These are phyloP conservation scores for Phialophora macrospora DNA, from an alignment of 2,329 filamentous ascomycete species.

Conservation along the genomic window DNA sequence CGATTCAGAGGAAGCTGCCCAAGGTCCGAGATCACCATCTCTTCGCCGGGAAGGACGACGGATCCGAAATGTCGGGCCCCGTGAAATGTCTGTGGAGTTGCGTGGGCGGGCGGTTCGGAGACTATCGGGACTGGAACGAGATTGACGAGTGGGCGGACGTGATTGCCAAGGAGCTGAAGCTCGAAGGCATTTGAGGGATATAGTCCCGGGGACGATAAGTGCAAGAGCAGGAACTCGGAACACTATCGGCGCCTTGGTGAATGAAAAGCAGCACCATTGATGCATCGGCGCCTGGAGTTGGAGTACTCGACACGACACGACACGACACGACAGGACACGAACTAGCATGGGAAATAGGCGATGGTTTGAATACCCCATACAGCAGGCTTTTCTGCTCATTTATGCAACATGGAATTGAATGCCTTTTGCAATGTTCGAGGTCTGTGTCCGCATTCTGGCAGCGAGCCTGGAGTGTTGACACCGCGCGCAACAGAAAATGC, in stretches of 20 bases:
- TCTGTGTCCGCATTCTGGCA: background rate
- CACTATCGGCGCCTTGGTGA: background rate
- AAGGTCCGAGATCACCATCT: constrained; percentile 32
- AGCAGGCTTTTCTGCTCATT: background rate
- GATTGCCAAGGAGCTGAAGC: constrained; percentile 32
- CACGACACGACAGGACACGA: constrained; percentile 10
- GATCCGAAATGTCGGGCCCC: constrained; percentile 16
- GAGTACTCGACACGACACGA: background rate
- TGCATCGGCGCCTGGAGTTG: background rate
- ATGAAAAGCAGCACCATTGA: background rate
- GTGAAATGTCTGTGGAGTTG: constrained; percentile 28
- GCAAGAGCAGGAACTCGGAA: background rate
- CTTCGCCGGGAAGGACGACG: constrained; percentile 33
- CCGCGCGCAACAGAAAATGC: background rate
- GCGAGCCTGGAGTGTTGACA: background rate
- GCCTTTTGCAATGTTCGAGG: background rate
- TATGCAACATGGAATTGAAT: background rate
- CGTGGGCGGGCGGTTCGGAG: constrained; percentile 31
- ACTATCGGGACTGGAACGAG: constrained; percentile 31
- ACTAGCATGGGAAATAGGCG: background rate
- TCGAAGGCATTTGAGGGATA: constrained; percentile 16
- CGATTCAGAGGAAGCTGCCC: constrained; percentile 25
- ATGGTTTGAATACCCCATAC: constrained; percentile 42
- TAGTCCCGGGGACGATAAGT: background rate
- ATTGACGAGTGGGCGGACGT: constrained; percentile 31